These are phyloP conservation scores for Solanum habrochaites DNA, from an alignment of 257 asterid species.

Conservation along the genomic window DNA sequence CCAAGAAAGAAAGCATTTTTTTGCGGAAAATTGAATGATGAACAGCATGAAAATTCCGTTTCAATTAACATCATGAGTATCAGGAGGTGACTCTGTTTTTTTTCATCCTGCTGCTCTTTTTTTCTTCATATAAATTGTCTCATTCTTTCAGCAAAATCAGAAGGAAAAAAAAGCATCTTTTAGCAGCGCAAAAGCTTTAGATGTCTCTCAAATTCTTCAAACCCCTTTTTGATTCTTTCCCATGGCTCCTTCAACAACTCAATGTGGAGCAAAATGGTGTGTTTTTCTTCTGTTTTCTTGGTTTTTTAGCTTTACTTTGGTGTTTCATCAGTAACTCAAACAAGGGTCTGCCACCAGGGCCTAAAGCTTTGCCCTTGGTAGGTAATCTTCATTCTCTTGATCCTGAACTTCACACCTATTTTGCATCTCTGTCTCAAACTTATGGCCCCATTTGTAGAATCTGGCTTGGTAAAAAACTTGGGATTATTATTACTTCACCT, in stretches of 20 bases:
- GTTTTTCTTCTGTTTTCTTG: constrained; percentile 8
- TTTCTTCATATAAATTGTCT: not conserved
- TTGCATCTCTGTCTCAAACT: constrained; percentile 21
- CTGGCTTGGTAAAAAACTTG: constrained; percentile 40
- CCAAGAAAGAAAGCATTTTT: not conserved
- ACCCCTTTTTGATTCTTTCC: not conserved
- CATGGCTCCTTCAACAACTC: not conserved
- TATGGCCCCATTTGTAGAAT: constrained; percentile 58
- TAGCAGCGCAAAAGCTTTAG: not conserved
- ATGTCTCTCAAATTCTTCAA: not conserved
- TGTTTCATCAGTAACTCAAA: not conserved
- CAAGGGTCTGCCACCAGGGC: constrained; percentile 44
- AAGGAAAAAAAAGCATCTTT: too few relatives aligned
- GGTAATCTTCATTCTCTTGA: constrained; percentile 78
- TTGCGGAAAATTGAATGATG: not conserved
- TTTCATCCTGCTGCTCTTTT: not conserved
- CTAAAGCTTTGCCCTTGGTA: constrained; percentile 39
- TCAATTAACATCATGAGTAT: not conserved
- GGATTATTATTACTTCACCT: constrained; percentile 47
- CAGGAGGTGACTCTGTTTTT: not conserved
- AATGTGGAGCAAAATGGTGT: not conserved
- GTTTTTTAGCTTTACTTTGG: constrained; percentile 21
- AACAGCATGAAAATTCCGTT: not conserved
- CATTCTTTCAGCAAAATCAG: not conserved
- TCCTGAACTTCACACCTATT: constrained; percentile 56